Evolutionary conservation across 495 filamentous ascomycete genomes (phyloP), one percentile per base, ranked within the genome.

Genomic region (Penicillium riverlandense): DNA sequence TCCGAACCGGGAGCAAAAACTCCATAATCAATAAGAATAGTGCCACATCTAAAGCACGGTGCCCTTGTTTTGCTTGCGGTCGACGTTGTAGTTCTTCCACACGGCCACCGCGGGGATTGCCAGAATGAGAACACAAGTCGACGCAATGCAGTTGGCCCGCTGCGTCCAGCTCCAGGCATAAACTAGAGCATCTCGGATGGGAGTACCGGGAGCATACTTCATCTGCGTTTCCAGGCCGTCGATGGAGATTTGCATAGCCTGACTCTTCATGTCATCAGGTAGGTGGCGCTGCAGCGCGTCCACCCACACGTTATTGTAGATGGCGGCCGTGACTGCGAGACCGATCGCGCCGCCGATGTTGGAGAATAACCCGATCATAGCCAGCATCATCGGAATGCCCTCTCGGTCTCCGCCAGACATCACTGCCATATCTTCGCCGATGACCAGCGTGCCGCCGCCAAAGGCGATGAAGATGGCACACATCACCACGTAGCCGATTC

Each of bases 391-490:
- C 22, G 87, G 84, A 13, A 90, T 74, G 38, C 84, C 70, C 41
- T 87, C 75, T 2, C 75, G 65, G 15, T 65, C 63, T 6, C 78
- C 73, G 4, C 76, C 78, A 1, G 85, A 82, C 83, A 89, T 85
- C 60, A 80, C 78, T 4, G 83, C 84, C 59, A 89, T 84, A 46
- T 90, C 78, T 50, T 84, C 74, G 39, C 69, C 72, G 54, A 89
- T 84, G 42, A 88, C 65, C 6, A 84, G 54, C 3, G 75, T 80
- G 29, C 80, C 80, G 12, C 82, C 84, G 11, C 72, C 69, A 41
- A 90, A 77, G 27, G 85, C 80, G 51, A 89, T 86, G 64, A 88
- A 82, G 55, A 90, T 84, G 60, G 90, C 83, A 54, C 77, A 84
- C 80, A 88, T 86, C 54, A 87, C 66, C 29, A 91, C 66, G 59